phyloP scores from a whole-genome alignment of 164 flowering plant species.

The Piper longum region DNA sequence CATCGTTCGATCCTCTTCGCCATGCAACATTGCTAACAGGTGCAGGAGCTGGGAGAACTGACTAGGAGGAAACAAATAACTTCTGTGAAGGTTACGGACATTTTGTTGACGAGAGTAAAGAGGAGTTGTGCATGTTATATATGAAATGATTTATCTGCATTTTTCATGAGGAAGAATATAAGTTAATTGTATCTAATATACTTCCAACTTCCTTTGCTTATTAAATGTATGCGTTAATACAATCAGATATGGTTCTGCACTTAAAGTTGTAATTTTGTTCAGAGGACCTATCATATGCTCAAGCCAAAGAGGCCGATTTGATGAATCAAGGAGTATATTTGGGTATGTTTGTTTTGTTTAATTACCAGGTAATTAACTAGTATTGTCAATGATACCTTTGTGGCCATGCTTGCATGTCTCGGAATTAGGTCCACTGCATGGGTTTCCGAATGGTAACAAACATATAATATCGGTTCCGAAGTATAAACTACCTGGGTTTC shows the following conservation, averaged over 20 bases:
- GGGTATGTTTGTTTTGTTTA: conserved; percentile 24
- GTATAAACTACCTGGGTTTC: conserved; percentile 87
- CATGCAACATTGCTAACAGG: conserved; percentile 17
- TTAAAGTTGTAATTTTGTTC: conserved; percentile 68
- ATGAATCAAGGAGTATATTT: conserved; percentile 58
- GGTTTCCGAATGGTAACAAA: conserved; percentile 87
- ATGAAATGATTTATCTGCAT: background rate
- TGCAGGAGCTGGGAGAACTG: conserved; percentile 68
- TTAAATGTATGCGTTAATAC: background rate
- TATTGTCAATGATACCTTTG: no score
- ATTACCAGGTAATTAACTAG: no score
- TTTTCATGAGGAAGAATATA: background rate
- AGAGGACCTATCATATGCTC: conserved; percentile 70
- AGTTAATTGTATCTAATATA: background rate
- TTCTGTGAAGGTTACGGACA: conserved; percentile 53
- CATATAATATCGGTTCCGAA: conserved; percentile 79
- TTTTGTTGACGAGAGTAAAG: conserved; percentile 59
- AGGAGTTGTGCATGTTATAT: conserved; percentile 21
- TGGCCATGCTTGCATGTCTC: no score
- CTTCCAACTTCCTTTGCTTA: background rate
- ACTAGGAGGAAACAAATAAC: conserved; percentile 56
- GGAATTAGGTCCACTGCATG: conserved; percentile 79
- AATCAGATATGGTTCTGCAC: conserved; percentile 45
- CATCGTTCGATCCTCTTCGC: no score
- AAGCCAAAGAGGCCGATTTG: conserved; percentile 74